A percentile compares a stretch with the other conserved stretches of the same genome.
Conservation (phyloP, 768 basidiomycete genomes). For the Clitopilus hobsonii region DNA sequence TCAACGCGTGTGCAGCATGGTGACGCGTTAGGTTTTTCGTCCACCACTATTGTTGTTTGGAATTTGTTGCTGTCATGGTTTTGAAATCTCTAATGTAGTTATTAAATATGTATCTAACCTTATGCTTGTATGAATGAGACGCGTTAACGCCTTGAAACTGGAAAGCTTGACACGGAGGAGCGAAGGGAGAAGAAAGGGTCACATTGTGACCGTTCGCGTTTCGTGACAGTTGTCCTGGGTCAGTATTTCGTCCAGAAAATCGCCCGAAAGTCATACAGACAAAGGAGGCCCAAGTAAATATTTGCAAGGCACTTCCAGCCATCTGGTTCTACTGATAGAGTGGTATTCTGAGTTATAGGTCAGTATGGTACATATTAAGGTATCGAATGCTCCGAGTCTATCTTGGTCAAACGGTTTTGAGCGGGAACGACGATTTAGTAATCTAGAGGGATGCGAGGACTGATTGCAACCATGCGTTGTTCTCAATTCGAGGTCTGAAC, state of each 20-base stretch:
- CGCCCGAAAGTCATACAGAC: too few species aligned
- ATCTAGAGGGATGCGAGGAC: constrained; percentile 40
- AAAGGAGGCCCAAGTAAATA: too few species aligned
- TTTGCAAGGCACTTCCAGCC: too few species aligned
- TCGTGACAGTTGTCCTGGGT: too few species aligned
- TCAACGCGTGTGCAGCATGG: not conserved
- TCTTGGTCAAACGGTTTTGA: not conserved
- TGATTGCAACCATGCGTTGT: constrained; percentile 73
- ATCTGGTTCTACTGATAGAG: too few species aligned
- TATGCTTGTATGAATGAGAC: not conserved
- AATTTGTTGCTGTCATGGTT: too few species aligned
- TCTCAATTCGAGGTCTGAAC: constrained; percentile 67
- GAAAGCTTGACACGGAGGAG: too few species aligned
- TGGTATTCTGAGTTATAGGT: too few species aligned
- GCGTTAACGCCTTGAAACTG: too few species aligned
- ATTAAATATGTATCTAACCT: constrained; percentile 9
- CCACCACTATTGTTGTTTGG: not conserved
- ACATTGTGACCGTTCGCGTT: not conserved
- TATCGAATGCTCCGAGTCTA: not conserved
- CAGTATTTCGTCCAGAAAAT: too few species aligned
- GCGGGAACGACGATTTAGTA: too few species aligned
- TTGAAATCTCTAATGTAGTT: not conserved
- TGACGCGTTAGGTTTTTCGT: not conserved
- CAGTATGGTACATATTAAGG: not conserved
- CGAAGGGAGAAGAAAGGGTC: not conserved